phyloP scores from a whole-genome alignment of 176 grass and related monocot species.

The Eremochloa ophiuroides region DNA sequence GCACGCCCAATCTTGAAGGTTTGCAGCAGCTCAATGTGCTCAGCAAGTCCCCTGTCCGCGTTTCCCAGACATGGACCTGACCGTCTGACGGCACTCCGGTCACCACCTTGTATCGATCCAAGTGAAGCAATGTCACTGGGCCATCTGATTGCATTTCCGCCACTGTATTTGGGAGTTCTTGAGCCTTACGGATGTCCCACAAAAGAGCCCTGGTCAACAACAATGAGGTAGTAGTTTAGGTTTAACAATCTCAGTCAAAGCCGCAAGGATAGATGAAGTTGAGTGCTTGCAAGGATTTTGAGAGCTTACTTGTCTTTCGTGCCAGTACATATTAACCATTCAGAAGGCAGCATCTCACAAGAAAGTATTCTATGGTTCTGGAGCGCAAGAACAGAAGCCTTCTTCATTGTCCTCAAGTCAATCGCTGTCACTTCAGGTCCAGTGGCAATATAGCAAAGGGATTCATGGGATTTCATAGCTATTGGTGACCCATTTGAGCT shows the following conservation, averaged over 20 bases:
- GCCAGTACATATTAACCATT: conserved; percentile 82
- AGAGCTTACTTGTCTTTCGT: conserved; percentile 63
- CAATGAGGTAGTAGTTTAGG: background rate
- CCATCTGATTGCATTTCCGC: conserved; percentile 64
- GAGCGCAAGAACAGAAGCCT: conserved; percentile 55
- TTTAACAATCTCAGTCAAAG: background rate
- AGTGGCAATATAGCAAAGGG: conserved; percentile 71
- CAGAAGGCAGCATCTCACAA: conserved; percentile 74
- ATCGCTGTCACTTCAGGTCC: conserved; percentile 54
- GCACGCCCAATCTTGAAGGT: background rate
- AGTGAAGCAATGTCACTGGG: conserved; percentile 60
- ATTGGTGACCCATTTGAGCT: conserved; percentile 39
- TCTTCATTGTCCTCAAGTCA: conserved; percentile 85
- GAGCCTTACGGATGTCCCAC: conserved; percentile 83
- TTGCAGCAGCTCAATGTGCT: conserved; percentile 51
- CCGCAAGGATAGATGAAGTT: background rate
- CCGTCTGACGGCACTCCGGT: conserved; percentile 45
- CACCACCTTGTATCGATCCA: conserved; percentile 86
- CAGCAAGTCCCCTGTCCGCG: conserved; percentile 33
- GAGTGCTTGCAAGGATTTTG: background rate
- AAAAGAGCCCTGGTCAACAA: conserved; percentile 61
- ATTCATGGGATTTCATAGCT: conserved; percentile 61
- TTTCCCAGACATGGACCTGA: conserved; percentile 60
- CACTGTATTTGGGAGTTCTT: conserved; percentile 38
- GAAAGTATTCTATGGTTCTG: conserved; percentile 53